Conservation (phyloP, 2,329 filamentous ascomycete genomes). For the Ophiocordyceps polyrhachis-furcata region DNA sequence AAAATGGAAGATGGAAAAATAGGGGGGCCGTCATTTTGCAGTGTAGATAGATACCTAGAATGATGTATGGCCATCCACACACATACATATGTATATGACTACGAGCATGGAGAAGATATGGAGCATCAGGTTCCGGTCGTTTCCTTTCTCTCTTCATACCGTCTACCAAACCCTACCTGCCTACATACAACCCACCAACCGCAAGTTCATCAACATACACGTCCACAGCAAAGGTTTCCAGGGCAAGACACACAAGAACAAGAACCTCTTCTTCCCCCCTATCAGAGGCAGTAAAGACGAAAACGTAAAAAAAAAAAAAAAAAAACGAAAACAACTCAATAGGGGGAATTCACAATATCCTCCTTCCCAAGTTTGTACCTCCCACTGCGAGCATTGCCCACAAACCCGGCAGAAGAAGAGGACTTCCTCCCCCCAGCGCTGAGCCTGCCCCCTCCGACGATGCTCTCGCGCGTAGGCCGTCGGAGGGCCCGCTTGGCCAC, state of each 20-base stretch:
- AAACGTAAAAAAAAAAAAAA: not conserved
- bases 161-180: not conserved
- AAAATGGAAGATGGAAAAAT: too few relatives aligned
- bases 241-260: too few relatives aligned
- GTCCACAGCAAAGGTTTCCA: too few relatives aligned
- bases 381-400: slow-evolving; percentile 34
- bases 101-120: too few relatives aligned
- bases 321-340: slow-evolving; percentile 16
- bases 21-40: too few relatives aligned
- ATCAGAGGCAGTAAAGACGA: too few relatives aligned
- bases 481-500: slow-evolving; percentile 71
- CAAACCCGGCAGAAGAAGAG: slow-evolving; percentile 19
- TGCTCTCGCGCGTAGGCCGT: slow-evolving; percentile 82
- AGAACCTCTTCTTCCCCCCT: too few relatives aligned
- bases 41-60: too few relatives aligned
- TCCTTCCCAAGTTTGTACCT: slow-evolving; percentile 60
- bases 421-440: slow-evolving; percentile 28
- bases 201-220: not conserved
- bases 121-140: too few relatives aligned
- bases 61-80: too few relatives aligned
- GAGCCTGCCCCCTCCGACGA: slow-evolving; percentile 41
- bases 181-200: not conserved
- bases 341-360: slow-evolving; percentile 63
- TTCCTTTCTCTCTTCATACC: too few relatives aligned
- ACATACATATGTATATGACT: too few relatives aligned